phyloP scores from a whole-genome alignment of 2,329 filamentous ascomycete species.

The Fusarium subglutinans region DNA sequence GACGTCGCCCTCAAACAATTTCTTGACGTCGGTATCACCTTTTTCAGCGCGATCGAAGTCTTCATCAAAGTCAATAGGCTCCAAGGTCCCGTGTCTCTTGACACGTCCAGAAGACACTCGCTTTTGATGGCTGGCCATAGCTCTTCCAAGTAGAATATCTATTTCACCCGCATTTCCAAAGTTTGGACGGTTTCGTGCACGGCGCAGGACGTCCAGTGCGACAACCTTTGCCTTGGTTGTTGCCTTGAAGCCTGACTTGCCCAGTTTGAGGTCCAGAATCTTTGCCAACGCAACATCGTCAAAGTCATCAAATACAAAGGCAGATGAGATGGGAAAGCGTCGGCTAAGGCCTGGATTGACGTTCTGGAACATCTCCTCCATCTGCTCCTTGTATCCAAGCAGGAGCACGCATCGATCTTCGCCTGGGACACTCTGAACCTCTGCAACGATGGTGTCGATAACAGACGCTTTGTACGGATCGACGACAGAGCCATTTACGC shows the following conservation, averaged over 20 bases:
- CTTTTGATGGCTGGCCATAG: slow-evolving; percentile 37
- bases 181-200: slow-evolving; percentile 70
- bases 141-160: slow-evolving; percentile 56
- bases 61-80: slow-evolving; percentile 79
- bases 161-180: slow-evolving; percentile 82
- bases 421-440: slow-evolving; percentile 74
- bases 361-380: slow-evolving; percentile 78
- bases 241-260: slow-evolving; percentile 61
- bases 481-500: slow-evolving; percentile 41
- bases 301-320: slow-evolving; percentile 77
- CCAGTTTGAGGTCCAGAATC: slow-evolving; percentile 73
- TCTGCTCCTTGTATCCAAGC: slow-evolving; percentile 74
- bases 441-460: slow-evolving; percentile 78
- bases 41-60: slow-evolving; percentile 60
- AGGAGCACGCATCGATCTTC: slow-evolving; percentile 79
- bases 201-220: slow-evolving; percentile 66
- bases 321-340: slow-evolving; percentile 70
- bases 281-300: slow-evolving; percentile 62
- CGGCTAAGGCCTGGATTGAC: slow-evolving; percentile 75
- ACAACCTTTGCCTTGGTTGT: slow-evolving; percentile 62
- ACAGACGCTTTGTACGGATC: slow-evolving; percentile 69
- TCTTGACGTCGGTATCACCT: slow-evolving; percentile 53
- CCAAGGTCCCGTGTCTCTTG: slow-evolving; percentile 69
- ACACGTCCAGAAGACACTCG: slow-evolving; percentile 30
- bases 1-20: slow-evolving; percentile 67